Evolutionary conservation across 2,329 filamentous ascomycete species (phyloP).

Genomic region (Penicillium freii): DNA sequence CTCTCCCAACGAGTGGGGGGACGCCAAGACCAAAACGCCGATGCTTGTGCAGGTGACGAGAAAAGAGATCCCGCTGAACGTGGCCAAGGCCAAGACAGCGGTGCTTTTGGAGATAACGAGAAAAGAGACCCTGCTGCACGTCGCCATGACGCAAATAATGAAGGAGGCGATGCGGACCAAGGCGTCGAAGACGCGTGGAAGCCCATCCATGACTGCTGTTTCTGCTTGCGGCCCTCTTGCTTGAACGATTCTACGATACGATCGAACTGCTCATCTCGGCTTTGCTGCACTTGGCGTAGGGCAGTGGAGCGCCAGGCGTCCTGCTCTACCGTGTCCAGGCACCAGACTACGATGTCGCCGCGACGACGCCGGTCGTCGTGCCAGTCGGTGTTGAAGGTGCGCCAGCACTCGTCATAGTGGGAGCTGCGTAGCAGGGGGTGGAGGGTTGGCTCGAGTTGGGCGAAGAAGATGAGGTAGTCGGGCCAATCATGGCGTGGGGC

Average conservation of each 20-base stretch:
- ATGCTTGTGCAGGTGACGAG: slow-evolving; percentile 9
- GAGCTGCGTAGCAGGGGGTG: slow-evolving; percentile 43
- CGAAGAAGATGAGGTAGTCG: slow-evolving; percentile 55
- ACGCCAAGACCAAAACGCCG: slow-evolving; percentile 16
- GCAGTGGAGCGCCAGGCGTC: slow-evolving; percentile 34
- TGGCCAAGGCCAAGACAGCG: slow-evolving; percentile 9
- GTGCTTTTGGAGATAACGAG: slow-evolving; percentile 8
- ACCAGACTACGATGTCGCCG: slow-evolving; percentile 65
- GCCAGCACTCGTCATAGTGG: slow-evolving; percentile 58
- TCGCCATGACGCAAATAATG: slow-evolving; percentile 21
- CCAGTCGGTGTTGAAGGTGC: slow-evolving; percentile 60
- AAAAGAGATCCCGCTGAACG: slow-evolving; percentile 4
- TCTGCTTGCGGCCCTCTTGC: slow-evolving; percentile 21
- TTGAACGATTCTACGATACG: slow-evolving; percentile 35
- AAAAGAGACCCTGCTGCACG: slow-evolving; percentile 13
- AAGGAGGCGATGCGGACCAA: slow-evolving; percentile 1
- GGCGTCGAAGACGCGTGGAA: slow-evolving; percentile 5
- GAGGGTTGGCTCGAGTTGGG: slow-evolving; percentile 55
- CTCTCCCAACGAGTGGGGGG: slow-evolving; percentile 8
- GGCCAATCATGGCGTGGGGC: slow-evolving; percentile 42
- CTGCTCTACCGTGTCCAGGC: slow-evolving; percentile 41
- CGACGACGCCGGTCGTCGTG: slow-evolving; percentile 61
- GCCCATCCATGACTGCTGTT: slow-evolving; percentile 14
- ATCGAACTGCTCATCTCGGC: slow-evolving; percentile 36
- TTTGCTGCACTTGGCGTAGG: slow-evolving; percentile 23